phyloP scores from a whole-genome alignment of 2,329 filamentous ascomycete genomes.

The Paecilomyces sp. region DNA sequence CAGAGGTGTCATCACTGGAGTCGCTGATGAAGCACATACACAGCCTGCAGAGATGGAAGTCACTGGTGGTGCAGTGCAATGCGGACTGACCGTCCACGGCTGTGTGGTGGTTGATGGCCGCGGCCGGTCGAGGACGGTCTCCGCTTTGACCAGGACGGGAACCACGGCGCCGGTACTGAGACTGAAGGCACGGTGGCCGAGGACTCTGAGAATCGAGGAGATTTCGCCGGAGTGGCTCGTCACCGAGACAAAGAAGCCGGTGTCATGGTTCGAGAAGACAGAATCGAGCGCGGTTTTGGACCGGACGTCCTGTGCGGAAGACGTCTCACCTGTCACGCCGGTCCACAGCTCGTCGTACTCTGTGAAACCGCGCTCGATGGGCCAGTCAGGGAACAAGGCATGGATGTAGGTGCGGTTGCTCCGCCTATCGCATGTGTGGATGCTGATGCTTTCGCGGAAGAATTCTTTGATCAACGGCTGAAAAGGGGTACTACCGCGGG shows the following conservation, averaged over 20 bases:
- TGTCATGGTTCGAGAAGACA: constrained; percentile 38
- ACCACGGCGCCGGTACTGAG: constrained; percentile 44
- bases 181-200: constrained; percentile 39
- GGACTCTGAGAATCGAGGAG: constrained; percentile 39
- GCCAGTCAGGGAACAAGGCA: constrained; percentile 40
- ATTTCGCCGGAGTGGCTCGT: constrained; percentile 55
- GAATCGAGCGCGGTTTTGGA: constrained; percentile 41
- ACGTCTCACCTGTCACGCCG: constrained; percentile 41
- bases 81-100: constrained; percentile 20
- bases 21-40: constrained; percentile 22
- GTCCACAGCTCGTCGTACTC: constrained; percentile 51
- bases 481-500: constrained; percentile 35
- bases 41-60: constrained; percentile 18
- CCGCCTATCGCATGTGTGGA: constrained; percentile 55
- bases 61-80: constrained; percentile 27
- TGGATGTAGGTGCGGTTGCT: constrained; percentile 42
- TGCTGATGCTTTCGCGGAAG: constrained; percentile 50
- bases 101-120: constrained; percentile 10
- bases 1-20: constrained; percentile 21
- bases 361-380: constrained; percentile 45
- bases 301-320: constrained; percentile 41
- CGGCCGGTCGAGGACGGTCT: constrained; percentile 12
- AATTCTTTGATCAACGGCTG: constrained; percentile 49
- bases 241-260: constrained; percentile 43
- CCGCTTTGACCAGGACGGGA: constrained; percentile 43